Evolutionary conservation across 2,329 filamentous ascomycete genomes (phyloP).

Genomic region (Diplodia sapinea): DNA sequence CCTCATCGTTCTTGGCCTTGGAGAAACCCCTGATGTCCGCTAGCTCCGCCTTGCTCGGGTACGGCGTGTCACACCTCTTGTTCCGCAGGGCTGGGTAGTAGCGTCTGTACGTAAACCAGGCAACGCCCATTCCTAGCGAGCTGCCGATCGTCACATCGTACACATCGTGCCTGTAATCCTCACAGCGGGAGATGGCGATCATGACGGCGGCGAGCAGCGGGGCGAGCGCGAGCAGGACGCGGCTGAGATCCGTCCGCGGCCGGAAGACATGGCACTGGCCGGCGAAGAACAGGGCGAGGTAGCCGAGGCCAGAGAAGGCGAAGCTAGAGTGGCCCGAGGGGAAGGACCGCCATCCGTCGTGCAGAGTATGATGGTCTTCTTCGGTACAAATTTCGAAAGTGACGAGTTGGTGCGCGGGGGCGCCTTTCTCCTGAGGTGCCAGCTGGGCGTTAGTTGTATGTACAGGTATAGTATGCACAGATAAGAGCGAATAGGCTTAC

Average conservation of each 20-base stretch:
- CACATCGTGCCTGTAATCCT: conserved; percentile 69
- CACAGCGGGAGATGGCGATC: conserved; percentile 66
- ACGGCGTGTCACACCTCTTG: conserved; percentile 59
- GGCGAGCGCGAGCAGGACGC: conserved; percentile 60
- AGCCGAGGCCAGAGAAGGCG: conserved; percentile 78
- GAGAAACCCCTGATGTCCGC: conserved; percentile 41
- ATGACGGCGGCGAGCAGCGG: conserved; percentile 64
- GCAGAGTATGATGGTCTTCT: conserved; percentile 68
- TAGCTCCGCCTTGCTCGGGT: conserved; percentile 48
- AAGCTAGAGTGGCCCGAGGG: conserved; percentile 82
- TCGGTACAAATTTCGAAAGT: conserved; percentile 76
- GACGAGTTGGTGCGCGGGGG: conserved; percentile 61
- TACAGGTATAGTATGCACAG: neutral
- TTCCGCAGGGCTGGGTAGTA: conserved; percentile 63
- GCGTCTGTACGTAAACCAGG: conserved; percentile 64
- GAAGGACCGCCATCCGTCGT: conserved; percentile 85
- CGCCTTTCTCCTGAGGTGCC: conserved; percentile 50
- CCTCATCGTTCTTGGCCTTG: conserved; percentile 55
- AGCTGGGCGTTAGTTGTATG: conserved; percentile 11
- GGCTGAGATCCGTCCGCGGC: conserved; percentile 62
- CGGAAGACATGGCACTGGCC: conserved; percentile 67
- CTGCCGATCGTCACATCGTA: conserved; percentile 66
- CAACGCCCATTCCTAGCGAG: conserved; percentile 59
- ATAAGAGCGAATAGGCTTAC: conserved; percentile 37
- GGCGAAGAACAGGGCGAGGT: conserved; percentile 71